Conservation (phyloP, 257 asterid genomes). For the Solanum peruvianum region DNA sequence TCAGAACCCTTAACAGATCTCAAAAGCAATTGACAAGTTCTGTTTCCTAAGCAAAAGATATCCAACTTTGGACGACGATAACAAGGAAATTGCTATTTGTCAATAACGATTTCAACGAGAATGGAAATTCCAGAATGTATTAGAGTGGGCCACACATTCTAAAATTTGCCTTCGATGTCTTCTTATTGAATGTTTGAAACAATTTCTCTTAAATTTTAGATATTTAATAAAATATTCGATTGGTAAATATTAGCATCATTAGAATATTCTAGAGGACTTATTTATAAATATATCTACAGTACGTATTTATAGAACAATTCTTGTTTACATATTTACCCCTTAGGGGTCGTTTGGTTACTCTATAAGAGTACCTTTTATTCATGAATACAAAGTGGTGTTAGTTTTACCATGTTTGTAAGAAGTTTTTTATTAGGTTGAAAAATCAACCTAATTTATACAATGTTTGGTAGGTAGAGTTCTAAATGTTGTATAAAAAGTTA, state of each 20-base stretch:
- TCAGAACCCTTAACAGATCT: not conserved
- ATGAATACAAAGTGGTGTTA: too few relatives aligned
- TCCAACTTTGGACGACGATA: not conserved
- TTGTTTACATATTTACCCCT: too few relatives aligned
- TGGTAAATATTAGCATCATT: not conserved
- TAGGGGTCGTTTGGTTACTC: too few relatives aligned
- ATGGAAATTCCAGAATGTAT: not conserved
- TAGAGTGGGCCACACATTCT: not conserved
- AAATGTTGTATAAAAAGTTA: too few relatives aligned
- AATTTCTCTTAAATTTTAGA: not conserved
- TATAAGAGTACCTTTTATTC: too few relatives aligned
- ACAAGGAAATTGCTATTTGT: not conserved
- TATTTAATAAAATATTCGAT: not conserved
- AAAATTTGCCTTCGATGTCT: not conserved
- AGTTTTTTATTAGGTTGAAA: too few relatives aligned
- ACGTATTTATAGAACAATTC: too few relatives aligned
- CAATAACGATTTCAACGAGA: not conserved
- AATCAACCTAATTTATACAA: too few relatives aligned
- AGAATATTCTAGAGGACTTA: not conserved
- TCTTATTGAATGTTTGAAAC: not conserved
- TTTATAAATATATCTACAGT: too few relatives aligned
- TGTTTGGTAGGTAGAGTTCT: too few relatives aligned
- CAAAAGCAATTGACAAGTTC: not conserved
- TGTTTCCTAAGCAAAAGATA: not conserved
- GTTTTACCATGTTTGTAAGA: too few relatives aligned